Percentiles rank a stretch among this genome's conserved stretches.
These are phyloP conservation scores for Ceratocystis cubensis DNA, from an alignment of 2,329 filamentous ascomycete species.

Conservation along the genomic window DNA sequence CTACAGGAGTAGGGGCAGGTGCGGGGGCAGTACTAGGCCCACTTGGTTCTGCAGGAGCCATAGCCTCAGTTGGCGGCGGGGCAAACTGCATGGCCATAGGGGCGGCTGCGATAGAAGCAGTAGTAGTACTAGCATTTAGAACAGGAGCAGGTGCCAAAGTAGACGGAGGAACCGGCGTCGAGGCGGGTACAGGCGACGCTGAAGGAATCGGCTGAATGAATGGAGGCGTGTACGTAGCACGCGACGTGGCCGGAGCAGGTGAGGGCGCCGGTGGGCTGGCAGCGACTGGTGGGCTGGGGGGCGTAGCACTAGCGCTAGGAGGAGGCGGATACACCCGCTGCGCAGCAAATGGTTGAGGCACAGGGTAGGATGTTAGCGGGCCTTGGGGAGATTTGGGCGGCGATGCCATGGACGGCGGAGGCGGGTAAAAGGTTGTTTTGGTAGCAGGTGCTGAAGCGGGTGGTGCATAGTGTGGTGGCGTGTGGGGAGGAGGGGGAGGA, in stretches of 20 bases:
- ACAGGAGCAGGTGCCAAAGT: background rate
- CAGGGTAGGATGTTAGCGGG: conserved; percentile 27
- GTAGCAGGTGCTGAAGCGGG: conserved; percentile 35
- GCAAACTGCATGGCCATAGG: conserved; percentile 12
- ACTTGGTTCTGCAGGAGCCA: conserved; percentile 23
- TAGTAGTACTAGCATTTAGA: background rate
- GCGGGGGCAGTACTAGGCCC: background rate
- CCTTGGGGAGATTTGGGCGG: conserved; percentile 25
- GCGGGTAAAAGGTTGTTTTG: conserved; percentile 36
- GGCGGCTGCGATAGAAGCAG: background rate
- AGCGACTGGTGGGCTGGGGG: conserved; percentile 8
- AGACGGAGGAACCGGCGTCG: background rate
- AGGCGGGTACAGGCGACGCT: background rate
- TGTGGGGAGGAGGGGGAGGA: conserved; percentile 16
- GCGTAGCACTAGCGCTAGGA: conserved; percentile 23
- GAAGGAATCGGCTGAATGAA: background rate
- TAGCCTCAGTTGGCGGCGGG: conserved; percentile 18
- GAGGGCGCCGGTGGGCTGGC: background rate
- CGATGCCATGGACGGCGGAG: conserved; percentile 29
- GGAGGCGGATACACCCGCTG: conserved; percentile 26
- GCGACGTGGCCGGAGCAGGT: background rate
- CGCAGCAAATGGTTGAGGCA: conserved; percentile 24
- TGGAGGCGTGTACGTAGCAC: background rate
- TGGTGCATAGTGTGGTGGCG: conserved; percentile 23
- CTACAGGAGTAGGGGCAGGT: background rate